Evolutionary conservation across 495 filamentous ascomycete species (phyloP).

Genomic region (Penicillium pancosmium): DNA sequence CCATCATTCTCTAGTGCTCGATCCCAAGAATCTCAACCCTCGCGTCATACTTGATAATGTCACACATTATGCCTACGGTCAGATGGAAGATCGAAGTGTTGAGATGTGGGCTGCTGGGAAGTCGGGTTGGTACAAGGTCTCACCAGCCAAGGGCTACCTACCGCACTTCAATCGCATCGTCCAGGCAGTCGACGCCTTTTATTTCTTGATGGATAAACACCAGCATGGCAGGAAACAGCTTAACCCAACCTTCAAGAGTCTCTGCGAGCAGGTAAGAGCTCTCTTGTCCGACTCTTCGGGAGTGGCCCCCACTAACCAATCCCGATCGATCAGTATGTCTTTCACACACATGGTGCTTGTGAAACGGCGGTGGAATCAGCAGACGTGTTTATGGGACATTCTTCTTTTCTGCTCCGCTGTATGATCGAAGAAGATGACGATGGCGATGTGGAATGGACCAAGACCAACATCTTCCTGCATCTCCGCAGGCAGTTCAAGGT

Average conservation of each 20-base stretch:
- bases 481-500: constrained; percentile 55
- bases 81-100: constrained; percentile 59
- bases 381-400: constrained; percentile 56
- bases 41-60: constrained; percentile 67
- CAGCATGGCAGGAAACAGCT: constrained; percentile 39
- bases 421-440: constrained; percentile 62
- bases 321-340: constrained; percentile 38
- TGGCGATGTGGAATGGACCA: constrained; percentile 57
- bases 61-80: constrained; percentile 69
- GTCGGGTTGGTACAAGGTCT: constrained; percentile 79
- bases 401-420: constrained; percentile 55
- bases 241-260: constrained; percentile 43
- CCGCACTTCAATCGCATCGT: constrained; percentile 65
- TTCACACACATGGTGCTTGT: constrained; percentile 47
- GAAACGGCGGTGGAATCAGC: constrained; percentile 51
- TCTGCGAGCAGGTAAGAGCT: constrained; percentile 48
- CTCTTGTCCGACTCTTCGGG: constrained; percentile 3
- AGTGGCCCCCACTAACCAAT: constrained; percentile 13
- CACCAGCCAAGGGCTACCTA: constrained; percentile 62
- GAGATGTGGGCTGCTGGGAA: constrained; percentile 75
- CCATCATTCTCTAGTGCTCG: constrained; percentile 37
- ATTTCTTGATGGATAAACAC: constrained; percentile 61
- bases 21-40: constrained; percentile 49
- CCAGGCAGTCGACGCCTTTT: constrained; percentile 70
- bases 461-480: constrained; percentile 55